Percentiles rank a stretch among this genome's conserved stretches.
These are phyloP conservation scores for Sideroxylon spinosum DNA, from an alignment of 179 eudicot species.

Conservation along the genomic window DNA sequence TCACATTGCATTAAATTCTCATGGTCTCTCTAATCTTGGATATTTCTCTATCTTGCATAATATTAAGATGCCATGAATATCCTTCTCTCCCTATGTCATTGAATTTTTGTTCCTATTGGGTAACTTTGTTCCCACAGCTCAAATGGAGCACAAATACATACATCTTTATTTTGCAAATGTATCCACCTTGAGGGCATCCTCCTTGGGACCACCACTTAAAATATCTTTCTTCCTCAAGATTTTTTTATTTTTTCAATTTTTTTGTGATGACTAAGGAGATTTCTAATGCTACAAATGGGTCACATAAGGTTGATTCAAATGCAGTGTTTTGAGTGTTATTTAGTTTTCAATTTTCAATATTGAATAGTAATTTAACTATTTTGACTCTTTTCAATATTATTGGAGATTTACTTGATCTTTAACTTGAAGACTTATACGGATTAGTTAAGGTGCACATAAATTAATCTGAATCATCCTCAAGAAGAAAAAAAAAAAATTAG, in stretches of 20 bases:
- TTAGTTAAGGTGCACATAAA: no score
- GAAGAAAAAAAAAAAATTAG: no score
- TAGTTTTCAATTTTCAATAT: neutral
- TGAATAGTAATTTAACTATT: no score
- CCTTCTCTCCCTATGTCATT: slow-evolving; percentile 7
- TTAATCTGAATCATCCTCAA: no score
- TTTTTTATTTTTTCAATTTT: no score
- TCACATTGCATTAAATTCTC: slow-evolving; percentile 20
- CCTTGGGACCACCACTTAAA: neutral
- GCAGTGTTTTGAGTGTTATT: neutral
- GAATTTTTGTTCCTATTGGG: neutral
- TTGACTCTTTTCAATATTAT: no score
- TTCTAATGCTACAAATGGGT: neutral
- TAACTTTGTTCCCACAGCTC: slow-evolving; percentile 3
- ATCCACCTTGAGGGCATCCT: neutral
- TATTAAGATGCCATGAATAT: neutral
- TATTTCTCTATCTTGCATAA: neutral
- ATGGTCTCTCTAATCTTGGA: slow-evolving; percentile 15
- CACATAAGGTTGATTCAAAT: neutral
- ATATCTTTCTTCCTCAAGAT: no score
- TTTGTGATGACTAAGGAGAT: neutral
- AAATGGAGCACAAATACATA: slow-evolving; percentile 12
- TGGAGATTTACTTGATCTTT: no score
- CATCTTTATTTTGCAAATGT: neutral
- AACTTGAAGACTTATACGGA: no score